Percentiles rank a stretch among this genome's conserved stretches.
phyloP scores from a whole-genome alignment of 2,329 filamentous ascomycete species.

The Thielaviopsis punctulata region DNA sequence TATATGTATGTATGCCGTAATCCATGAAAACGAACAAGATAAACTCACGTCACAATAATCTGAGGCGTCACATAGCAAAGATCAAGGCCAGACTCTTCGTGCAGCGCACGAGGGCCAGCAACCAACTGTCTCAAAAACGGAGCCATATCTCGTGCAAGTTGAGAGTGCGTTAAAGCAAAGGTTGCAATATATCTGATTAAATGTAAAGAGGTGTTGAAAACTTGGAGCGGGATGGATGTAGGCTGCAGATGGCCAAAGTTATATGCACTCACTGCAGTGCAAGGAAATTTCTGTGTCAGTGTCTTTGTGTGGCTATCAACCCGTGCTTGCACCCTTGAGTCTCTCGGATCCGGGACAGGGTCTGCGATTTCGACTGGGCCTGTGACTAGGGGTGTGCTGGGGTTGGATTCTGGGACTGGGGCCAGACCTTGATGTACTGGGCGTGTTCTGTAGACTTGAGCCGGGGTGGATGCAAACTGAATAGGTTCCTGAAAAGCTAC shows the following conservation, averaged over 20 bases:
- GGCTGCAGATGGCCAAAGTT: background rate
- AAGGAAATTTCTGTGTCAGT: background rate
- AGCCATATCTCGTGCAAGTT: constrained; percentile 28
- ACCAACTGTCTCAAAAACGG: constrained; percentile 81
- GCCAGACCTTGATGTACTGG: background rate
- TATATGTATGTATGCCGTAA: no score
- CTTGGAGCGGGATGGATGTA: background rate
- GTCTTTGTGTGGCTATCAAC: background rate
- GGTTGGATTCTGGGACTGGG: background rate
- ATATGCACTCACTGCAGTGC: background rate
- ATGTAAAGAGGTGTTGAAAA: background rate
- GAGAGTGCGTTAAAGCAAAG: constrained; percentile 4
- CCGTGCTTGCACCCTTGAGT: background rate
- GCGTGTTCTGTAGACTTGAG: no score
- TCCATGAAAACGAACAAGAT: no score
- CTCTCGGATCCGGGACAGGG: background rate
- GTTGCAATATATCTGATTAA: constrained; percentile 2
- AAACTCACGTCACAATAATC: constrained; percentile 42
- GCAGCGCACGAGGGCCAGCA: constrained; percentile 65
- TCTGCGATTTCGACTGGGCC: background rate
- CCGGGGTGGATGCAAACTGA: background rate
- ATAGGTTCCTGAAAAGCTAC: background rate
- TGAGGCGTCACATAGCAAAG: constrained; percentile 88
- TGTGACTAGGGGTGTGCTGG: background rate
- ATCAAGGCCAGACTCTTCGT: constrained; percentile 77